Evolutionary conservation across 2,329 filamentous ascomycete genomes (phyloP), one percentile per base, ranked within the genome.

Genomic region (Xylaria multiplex): DNA sequence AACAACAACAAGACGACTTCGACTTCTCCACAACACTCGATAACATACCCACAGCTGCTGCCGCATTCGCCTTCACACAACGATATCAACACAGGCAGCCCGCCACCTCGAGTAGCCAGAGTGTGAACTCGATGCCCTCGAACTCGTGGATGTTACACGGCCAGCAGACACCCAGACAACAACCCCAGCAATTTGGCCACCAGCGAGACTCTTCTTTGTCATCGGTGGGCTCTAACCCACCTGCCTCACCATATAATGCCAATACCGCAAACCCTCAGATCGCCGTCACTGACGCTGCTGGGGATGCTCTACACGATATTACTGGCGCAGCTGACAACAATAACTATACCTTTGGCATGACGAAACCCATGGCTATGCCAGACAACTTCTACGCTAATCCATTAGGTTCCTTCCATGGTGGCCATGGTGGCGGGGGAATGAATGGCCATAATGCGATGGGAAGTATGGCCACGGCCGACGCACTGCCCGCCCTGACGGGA

Each of bases 141-240:
- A 74, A 75, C 43, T 59, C 74, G 54, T 76, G 74, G 75, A 71
- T 75, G 69, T 65, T 75, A 40, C 72, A 72, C 22, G 62, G 49
- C 64, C 73, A 74, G 42, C 72, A 75, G 46, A 75, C 73, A n/a
- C 72, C 74, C 19, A 72, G 72, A 61, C 70, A 71, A 46, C 45
- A 71, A 46, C 45, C 70, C 24, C 72, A 72, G 62, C 79, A 81
- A 16, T 75, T 81, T 43, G 72, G 81, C 30, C 87, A 90, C 72
- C 82, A 89, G 52, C 84, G 87, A 70, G 86, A 89, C 69, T 86
- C 87, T 2, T 89, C 87, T 6, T 78, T 88, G 43, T 89, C 87
- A 0, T 89, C 88, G 0, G 72, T 89, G 46, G 86, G 85, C 11
- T 89, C 87, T 0, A 82, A 85, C 42, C 86, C 85, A n/a, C 87